phyloP scores from a whole-genome alignment of 257 asterid genomes.

The Solanum infundibuliforme region DNA sequence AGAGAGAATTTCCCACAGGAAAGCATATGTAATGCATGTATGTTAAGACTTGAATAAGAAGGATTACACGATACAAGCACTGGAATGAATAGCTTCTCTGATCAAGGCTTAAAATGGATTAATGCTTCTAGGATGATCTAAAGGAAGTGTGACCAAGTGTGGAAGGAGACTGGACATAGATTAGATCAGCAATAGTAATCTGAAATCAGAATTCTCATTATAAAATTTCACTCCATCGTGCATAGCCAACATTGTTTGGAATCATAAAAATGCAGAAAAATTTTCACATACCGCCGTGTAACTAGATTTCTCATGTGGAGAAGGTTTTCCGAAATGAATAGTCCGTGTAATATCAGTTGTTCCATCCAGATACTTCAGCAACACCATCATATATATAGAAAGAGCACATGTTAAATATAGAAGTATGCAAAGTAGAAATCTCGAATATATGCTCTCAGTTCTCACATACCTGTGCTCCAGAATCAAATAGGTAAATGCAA shows the following conservation, averaged over 20 bases:
- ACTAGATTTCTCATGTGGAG: slow-evolving; percentile 88
- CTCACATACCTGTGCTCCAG: slow-evolving; percentile 88
- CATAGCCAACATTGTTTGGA: background rate
- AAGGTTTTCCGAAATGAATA: slow-evolving; percentile 86
- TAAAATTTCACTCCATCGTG: background rate
- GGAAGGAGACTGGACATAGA: background rate
- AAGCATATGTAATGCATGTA: background rate
- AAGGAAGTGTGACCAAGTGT: background rate
- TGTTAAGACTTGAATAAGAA: background rate
- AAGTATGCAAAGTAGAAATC: background rate
- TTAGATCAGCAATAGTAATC: background rate
- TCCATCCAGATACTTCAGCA: slow-evolving; percentile 80
- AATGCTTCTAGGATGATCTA: background rate
- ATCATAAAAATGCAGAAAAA: background rate
- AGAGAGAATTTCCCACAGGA: background rate
- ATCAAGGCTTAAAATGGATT: background rate
- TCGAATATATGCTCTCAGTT: background rate
- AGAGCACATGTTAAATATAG: background rate
- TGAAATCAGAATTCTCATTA: background rate
- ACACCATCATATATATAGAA: background rate
- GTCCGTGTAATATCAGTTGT: slow-evolving; percentile 98
- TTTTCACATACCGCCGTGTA: slow-evolving; percentile 68
- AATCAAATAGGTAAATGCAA: slow-evolving; percentile 75
- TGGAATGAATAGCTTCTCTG: background rate
- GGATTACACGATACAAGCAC: background rate